Evolutionary conservation across 768 basidiomycete species (phyloP), one percentile per base, ranked within the genome.

Genomic region (Hemileccinum rubropunctum): DNA sequence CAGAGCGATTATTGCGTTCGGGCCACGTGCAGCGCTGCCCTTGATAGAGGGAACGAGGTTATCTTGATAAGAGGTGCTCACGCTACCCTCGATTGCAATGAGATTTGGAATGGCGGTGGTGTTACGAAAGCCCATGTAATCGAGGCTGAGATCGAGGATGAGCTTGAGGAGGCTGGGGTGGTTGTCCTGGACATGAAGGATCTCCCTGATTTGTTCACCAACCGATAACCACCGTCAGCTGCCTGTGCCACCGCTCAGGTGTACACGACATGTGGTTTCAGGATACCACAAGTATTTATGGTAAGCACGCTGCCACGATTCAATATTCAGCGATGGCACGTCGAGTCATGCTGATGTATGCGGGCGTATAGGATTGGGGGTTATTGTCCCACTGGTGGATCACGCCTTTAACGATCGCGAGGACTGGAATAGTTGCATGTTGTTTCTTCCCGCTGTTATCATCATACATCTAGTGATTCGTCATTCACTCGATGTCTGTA

Each of bases 91-190:
- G 83, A 86, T 71, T 71, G 84, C 52, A 73, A 78, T 30, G 85
- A 86, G 70, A 75, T 81, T 32, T 71, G 80, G 58, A 75, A 81
- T 54, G 82, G 77, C 8, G 82, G 80, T 2, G 75, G 78, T 6
- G 61, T 77, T 23, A 84, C 81, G 0, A 65, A 72, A 1, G 83
- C 84, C 10, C 58, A 63, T 37, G 67, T 66, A 47, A 76, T 87
- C 27, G 78, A 81, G 71, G 65, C 61, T 11, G 81, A 86, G 57
- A 77, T 86, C 27, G 84, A 88, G 69, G 76, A 67, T 2, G 81
- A 86, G 69, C 65, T 88, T 21, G 83, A 86, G 65, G 83, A 85
- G 59, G 82, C 82, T 12, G 86, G 85, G 3, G 86, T 82, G 17
- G 69, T 73, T 58, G 32, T 87, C 41, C 63, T 88, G 53, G 83